Conservation (phyloP, 2,329 filamentous ascomycete species). For the Paecilomyces formosus region DNA sequence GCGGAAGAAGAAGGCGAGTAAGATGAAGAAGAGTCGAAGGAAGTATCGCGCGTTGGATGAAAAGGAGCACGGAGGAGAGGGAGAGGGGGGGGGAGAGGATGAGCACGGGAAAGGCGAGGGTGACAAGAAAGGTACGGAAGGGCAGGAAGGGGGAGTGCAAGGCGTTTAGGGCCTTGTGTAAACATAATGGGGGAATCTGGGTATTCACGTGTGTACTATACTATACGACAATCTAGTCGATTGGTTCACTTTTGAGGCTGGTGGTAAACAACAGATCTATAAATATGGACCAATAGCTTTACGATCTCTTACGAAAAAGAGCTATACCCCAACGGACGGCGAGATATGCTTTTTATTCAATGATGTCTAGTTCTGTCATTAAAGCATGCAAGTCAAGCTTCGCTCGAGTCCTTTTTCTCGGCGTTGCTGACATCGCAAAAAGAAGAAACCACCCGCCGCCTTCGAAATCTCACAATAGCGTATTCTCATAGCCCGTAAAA, state of each 20-base stretch:
- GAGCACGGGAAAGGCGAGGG: constrained; percentile 5
- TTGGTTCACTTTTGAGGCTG: background rate
- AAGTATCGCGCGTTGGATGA: constrained; percentile 36
- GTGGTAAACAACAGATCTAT: background rate
- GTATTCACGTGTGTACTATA: background rate
- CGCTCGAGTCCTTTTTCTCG: background rate
- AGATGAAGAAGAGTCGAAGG: constrained; percentile 35
- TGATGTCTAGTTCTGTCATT: background rate
- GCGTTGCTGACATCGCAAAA: background rate
- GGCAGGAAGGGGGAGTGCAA: background rate
- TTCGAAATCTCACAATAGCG: background rate
- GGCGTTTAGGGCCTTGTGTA: background rate
- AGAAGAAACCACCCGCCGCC: background rate
- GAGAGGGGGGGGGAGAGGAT: constrained; percentile 7
- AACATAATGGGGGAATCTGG: background rate
- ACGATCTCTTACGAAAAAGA: too few relatives aligned
- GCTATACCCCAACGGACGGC: background rate
- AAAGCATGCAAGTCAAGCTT: background rate
- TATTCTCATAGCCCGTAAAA: background rate
- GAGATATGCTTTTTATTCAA: background rate
- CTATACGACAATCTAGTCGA: background rate
- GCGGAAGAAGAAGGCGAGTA: constrained; percentile 49
- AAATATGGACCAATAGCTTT: background rate
- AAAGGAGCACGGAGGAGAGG: constrained; percentile 9
- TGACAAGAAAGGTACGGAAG: background rate